phyloP scores from a whole-genome alignment of 2,329 filamentous ascomycete genomes.

The Pyrenophora graminea region DNA sequence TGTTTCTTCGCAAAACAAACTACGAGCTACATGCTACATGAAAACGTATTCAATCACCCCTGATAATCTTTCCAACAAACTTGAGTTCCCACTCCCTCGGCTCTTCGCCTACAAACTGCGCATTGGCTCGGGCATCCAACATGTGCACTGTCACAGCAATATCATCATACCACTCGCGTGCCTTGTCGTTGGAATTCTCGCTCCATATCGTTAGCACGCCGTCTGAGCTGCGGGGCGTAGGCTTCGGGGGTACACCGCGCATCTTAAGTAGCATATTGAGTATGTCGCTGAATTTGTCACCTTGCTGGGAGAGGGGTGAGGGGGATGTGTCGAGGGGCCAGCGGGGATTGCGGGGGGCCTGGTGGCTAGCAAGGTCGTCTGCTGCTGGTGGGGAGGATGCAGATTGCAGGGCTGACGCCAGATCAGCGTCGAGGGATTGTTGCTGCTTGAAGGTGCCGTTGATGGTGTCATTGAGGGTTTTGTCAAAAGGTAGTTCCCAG shows the following conservation, averaged over 20 bases:
- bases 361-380: too few species aligned
- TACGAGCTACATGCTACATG: too few species aligned
- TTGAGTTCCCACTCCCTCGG: constrained; percentile 46
- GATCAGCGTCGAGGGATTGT: constrained; percentile 19
- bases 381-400: constrained; percentile 8
- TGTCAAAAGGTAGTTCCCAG: constrained; percentile 48
- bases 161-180: constrained; percentile 44
- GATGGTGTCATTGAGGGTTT: background rate
- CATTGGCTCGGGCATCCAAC: constrained; percentile 36
- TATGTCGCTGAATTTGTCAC: constrained; percentile 62
- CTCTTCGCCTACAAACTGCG: constrained; percentile 37
- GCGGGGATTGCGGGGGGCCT: constrained; percentile 21
- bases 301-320: constrained; percentile 58
- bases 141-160: constrained; percentile 35
- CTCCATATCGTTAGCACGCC: constrained; percentile 43
- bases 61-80: constrained; percentile 44
- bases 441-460: constrained; percentile 8
- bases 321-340: constrained; percentile 62
- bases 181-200: constrained; percentile 38
- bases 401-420: constrained; percentile 33
- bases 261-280: constrained; percentile 63
- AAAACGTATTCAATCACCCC: constrained; percentile 21
- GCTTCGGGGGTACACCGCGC: constrained; percentile 54
- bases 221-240: constrained; percentile 35
- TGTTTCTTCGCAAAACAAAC: too few species aligned